Percentiles rank a stretch among this genome's conserved stretches.
These are phyloP conservation scores for Lactarius pseudohatsudake DNA, from an alignment of 768 basidiomycete genomes.

Conservation along the genomic window DNA sequence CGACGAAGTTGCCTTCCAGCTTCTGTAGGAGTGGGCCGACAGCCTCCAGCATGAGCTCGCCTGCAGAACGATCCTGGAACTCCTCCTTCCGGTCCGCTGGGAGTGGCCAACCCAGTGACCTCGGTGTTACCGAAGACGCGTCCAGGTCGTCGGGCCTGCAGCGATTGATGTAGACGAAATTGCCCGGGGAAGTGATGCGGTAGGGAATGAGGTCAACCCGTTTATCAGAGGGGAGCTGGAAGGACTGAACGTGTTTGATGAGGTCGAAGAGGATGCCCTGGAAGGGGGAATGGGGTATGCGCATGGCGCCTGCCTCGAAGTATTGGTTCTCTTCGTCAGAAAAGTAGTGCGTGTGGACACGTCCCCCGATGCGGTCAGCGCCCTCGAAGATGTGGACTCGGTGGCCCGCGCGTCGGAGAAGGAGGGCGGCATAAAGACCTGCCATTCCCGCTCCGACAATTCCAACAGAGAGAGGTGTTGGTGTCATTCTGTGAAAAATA, in stretches of 20 bases:
- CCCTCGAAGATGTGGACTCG: conserved; percentile 26
- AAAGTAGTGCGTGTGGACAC: conserved; percentile 28
- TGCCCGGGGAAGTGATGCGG: conserved; percentile 24
- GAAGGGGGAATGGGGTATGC: conserved; percentile 28
- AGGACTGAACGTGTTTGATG: conserved; percentile 17
- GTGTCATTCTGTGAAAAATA: background rate
- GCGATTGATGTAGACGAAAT: conserved; percentile 27
- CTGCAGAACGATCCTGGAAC: conserved; percentile 23
- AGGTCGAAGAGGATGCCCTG: conserved; percentile 25
- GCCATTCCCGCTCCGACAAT: conserved; percentile 28
- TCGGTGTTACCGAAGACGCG: conserved; percentile 19
- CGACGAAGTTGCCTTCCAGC: conserved; percentile 24
- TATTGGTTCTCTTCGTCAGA: conserved; percentile 27
- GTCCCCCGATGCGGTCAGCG: conserved; percentile 27
- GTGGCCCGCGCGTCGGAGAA: conserved; percentile 23
- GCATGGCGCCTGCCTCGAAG: conserved; percentile 31
- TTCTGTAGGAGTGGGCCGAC: conserved; percentile 23
- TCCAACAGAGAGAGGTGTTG: background rate
- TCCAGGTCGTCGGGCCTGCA: background rate
- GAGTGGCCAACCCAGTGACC: conserved; percentile 21
- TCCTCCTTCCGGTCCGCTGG: background rate
- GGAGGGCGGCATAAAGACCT: conserved; percentile 27
- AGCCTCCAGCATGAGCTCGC: conserved; percentile 26
- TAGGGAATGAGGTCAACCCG: conserved; percentile 26
- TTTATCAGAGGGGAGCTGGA: conserved; percentile 16